Base-by-base conservation (phyloP, 129 eudicot species). In the Solidago caesia region DNA sequence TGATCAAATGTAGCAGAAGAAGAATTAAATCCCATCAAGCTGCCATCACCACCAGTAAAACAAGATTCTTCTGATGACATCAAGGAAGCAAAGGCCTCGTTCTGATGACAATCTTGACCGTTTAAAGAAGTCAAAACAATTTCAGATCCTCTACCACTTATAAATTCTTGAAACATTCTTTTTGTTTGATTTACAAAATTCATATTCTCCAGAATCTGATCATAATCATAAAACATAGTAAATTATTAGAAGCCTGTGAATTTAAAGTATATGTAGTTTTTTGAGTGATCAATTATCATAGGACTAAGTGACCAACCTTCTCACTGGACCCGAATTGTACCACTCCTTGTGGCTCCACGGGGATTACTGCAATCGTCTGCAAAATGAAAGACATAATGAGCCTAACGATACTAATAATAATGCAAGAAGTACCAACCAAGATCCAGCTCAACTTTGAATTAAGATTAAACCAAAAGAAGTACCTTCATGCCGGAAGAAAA, bases 341-440 rank as follows among this genome's bases (percentile, higher is more conserved):
- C 53, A 94, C 93, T 41, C 99, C 99, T 47, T 71, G 80, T 27
- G 80, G 82, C 73, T 88, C 96, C 68, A 94, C 82, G 2, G 99
- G 77, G 62, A 94, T 88, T 13, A 91, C 82, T 42, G 83, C 91
- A 82, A 88, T 82, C 56, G 99, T 91, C 99, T 94, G 90, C 83
- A 82, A 82, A 83, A 79, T n/a, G 26, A 62, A 68, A 33, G 56
- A 46, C 46, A 68, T 53, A 57, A 42, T 61, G 21, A 70, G 53
- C 70, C 44, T 12, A 8, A 44, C 53, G 74, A 33, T 51, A 63
- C 55, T 82, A 59, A 39, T 42, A 11, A 66, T 56, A 29, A 67
- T 57, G 64, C 64, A 75, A 4, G 14, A 75, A 57, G 81, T 81
- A 76, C 75, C 58, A 43, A 29, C 63, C 7, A 8, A 13, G 44